phyloP scores from a whole-genome alignment of 371 early-diverging fungal genomes.

The Globomyces sp. region DNA sequence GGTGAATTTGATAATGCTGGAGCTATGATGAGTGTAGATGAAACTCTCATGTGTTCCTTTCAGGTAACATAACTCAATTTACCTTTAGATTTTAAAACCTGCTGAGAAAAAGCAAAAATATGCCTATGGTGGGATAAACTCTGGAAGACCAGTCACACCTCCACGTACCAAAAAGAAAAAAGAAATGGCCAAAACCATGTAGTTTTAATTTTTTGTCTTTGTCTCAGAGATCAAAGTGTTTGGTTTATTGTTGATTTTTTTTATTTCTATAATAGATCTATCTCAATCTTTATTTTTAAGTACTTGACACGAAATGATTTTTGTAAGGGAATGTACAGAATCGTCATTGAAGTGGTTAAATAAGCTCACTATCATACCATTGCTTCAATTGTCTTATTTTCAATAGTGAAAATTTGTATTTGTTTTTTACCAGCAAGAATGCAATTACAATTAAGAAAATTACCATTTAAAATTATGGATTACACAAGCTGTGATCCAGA shows the following conservation, averaged over 20 bases:
- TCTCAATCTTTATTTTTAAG: too few relatives aligned
- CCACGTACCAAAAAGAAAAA: constrained; percentile 61
- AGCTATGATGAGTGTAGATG: constrained; percentile 98
- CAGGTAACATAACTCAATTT: constrained; percentile 32
- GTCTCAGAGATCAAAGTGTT: constrained; percentile 8
- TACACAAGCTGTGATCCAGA: constrained; percentile 55
- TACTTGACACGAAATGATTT: too few relatives aligned
- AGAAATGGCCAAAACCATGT: constrained; percentile 45
- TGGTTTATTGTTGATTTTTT: constrained; percentile 11
- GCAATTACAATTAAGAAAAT: neutral
- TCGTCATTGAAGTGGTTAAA: too few relatives aligned
- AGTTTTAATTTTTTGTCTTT: constrained; percentile 1
- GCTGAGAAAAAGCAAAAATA: constrained; percentile 77
- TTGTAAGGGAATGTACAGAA: too few relatives aligned
- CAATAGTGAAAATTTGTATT: too few relatives aligned
- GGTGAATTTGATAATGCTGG: constrained; percentile 96
- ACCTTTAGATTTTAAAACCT: constrained; percentile 69
- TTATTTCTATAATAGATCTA: neutral
- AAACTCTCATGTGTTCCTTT: constrained; percentile 74
- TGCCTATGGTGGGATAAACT: constrained; percentile 61
- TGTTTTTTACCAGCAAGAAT: too few relatives aligned
- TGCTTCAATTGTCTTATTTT: too few relatives aligned
- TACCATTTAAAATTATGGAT: constrained; percentile 43
- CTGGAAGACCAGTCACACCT: constrained; percentile 61
- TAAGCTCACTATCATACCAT: too few relatives aligned